Base-by-base conservation (phyloP, 2,329 filamentous ascomycete species). In the Chaetomium strumarium region DNA sequence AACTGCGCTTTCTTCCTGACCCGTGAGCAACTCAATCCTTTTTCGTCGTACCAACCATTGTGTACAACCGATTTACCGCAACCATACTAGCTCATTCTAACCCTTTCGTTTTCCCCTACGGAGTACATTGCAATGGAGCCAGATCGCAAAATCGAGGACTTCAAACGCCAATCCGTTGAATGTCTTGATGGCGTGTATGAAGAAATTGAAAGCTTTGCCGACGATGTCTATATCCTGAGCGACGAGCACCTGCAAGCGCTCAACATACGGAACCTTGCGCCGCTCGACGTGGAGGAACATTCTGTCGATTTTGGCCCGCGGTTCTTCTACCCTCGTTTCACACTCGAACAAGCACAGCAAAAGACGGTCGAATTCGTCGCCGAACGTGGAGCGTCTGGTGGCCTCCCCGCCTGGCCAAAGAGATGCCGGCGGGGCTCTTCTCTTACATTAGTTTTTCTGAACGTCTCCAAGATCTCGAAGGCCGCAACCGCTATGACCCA, bases 371-470 rank as follows among this genome's bases (percentile, higher is more conserved):
- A 16, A 7, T 52, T 33, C 17, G 11, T 48, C 11, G 24, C 24
- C 14, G 20, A 47, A 3, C 13, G 33, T 13, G 30, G 24, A 1
- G 19, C 42, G 10, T 9, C 8, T 2, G 0, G 7, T 12, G 12
- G 8, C 14, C 8, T 12, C 39, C 4, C 5, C 2, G 20, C 8
- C 12, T 52, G 50, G 44, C 49, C 29, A 13, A 44, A 24, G 34
- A 47, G 44, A 19, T 52, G 50, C 12, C 38, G 50, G 8, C 44
- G 45, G 0, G 50, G 50, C 7, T 52, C 50, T 7, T 52, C n/a
- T n/a, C 8, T n/a, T 17, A 13, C 1, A 17, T 24, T n/a, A n/a
- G n/a, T n/a, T n/a, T n/a, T n/a, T n/a, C n/a, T n/a, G n/a, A n/a
- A n/a, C n/a, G n/a, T n/a, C 14, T 13, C 5, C 13, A 30, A 31